A percentile compares a stretch with the other conserved stretches of the same genome.
Conservation (phyloP, 805 yeast species). For the Ogataea kodamae region DNA sequence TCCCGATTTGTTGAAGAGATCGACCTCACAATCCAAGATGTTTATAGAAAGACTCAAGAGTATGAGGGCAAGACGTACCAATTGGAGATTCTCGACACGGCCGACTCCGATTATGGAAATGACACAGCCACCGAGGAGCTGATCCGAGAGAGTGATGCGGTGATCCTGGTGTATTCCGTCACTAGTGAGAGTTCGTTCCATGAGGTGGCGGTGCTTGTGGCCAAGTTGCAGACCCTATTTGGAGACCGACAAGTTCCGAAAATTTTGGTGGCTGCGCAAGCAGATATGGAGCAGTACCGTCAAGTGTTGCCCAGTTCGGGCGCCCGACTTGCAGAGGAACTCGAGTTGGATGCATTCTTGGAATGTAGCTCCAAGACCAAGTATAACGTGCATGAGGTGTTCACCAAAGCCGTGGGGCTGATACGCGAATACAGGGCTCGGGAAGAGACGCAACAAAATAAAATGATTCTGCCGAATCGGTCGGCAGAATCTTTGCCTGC, state of each 20-base stretch:
- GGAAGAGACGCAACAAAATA: not conserved
- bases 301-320: slow-evolving; percentile 55
- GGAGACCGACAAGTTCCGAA: slow-evolving; percentile 22
- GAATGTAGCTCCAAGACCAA: slow-evolving; percentile 84
- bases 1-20: slow-evolving; percentile 21
- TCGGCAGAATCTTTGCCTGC: not conserved
- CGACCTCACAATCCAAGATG: slow-evolving; percentile 30
- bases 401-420: slow-evolving; percentile 35
- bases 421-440: slow-evolving; percentile 3
- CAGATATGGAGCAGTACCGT: slow-evolving; percentile 72
- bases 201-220: slow-evolving; percentile 35
- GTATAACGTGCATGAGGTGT: slow-evolving; percentile 77
- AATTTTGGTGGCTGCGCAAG: slow-evolving; percentile 70
- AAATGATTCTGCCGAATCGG: not conserved
- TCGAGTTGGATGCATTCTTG: slow-evolving; percentile 35
- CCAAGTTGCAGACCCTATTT: slow-evolving; percentile 72
- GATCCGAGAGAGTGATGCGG: slow-evolving; percentile 40
- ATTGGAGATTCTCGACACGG: slow-evolving; percentile 72
- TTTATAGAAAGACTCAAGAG: slow-evolving; percentile 19
- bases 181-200: slow-evolving; percentile 47
- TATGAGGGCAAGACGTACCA: slow-evolving; percentile 37
- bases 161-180: slow-evolving; percentile 48
- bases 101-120: slow-evolving; percentile 67
- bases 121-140: slow-evolving; percentile 15
- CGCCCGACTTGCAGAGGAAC: slow-evolving; percentile 21